phyloP scores from a whole-genome alignment of 2,329 filamentous ascomycete genomes.

The Penicillium sp. region DNA sequence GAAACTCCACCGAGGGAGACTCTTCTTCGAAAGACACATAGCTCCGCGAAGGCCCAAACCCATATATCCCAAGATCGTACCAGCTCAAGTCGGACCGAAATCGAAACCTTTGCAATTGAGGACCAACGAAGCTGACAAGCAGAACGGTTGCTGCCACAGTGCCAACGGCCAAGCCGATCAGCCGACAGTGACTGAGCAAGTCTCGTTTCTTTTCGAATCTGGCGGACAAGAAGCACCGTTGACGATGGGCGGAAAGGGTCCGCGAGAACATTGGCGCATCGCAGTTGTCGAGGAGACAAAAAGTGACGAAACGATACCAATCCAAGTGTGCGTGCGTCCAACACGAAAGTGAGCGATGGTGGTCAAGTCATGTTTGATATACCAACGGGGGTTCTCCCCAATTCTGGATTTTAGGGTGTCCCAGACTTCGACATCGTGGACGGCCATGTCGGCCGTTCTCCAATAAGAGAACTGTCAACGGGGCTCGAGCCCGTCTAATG shows the following conservation, averaged over 20 bases:
- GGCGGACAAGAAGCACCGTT: constrained; percentile 10
- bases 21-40: constrained; percentile 28
- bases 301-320: not conserved
- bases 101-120: constrained; percentile 15
- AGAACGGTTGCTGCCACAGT: constrained; percentile 5
- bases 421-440: not conserved
- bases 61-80: constrained; percentile 29
- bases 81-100: constrained; percentile 15
- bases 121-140: constrained; percentile 12
- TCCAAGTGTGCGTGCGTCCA: not conserved
- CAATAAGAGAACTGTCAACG: too few species aligned
- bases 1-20: constrained; percentile 23
- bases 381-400: too few species aligned
- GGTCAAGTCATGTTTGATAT: too few species aligned
- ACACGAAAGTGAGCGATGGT: not conserved
- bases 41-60: constrained; percentile 24
- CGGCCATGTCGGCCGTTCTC: not conserved
- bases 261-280: constrained; percentile 18
- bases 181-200: not conserved
- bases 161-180: constrained; percentile 2
- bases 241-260: constrained; percentile 10
- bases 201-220: not conserved
- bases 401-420: too few species aligned
- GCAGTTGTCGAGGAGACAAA: not conserved
- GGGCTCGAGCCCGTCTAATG: too few species aligned